A percentile compares a stretch with the other conserved stretches of the same genome.
These are phyloP conservation scores for Mitragyna speciosa DNA, from an alignment of 257 asterid species.

Conservation along the genomic window DNA sequence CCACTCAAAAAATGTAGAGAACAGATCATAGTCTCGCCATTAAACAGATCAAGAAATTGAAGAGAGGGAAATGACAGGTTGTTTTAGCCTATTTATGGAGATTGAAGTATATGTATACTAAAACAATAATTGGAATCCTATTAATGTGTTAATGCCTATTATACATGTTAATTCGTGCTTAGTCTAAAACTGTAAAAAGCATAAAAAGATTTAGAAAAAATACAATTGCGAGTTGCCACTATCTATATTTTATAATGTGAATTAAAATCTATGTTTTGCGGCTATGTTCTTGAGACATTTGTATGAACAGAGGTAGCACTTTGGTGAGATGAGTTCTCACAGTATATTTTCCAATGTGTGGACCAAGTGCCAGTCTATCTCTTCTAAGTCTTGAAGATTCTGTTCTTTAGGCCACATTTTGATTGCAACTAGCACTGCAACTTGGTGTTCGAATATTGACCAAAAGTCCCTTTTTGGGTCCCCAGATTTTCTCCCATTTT, in stretches of 20 bases:
- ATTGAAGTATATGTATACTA: not conserved
- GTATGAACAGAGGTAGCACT: not conserved
- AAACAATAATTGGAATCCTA: not conserved
- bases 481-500: not conserved
- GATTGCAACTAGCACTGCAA: constrained; percentile 10
- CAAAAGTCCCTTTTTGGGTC: not conserved
- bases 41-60: not conserved
- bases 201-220: too few relatives aligned
- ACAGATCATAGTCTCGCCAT: not conserved
- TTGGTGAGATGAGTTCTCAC: not conserved
- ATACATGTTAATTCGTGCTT: too few relatives aligned
- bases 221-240: not conserved
- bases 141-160: too few relatives aligned
- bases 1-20: not conserved
- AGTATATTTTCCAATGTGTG: constrained; percentile 1
- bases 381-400: not conserved
- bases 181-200: too few relatives aligned
- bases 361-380: not conserved
- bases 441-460: constrained; percentile 21
- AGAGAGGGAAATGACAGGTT: not conserved
- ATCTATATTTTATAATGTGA: not conserved
- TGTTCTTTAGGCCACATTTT: constrained; percentile 7
- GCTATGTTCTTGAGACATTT: not conserved
- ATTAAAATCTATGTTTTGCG: not conserved
- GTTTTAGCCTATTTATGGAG: not conserved